Evolutionary conservation across 768 basidiomycete species (phyloP).

Genomic region (Termitomyces sp.): DNA sequence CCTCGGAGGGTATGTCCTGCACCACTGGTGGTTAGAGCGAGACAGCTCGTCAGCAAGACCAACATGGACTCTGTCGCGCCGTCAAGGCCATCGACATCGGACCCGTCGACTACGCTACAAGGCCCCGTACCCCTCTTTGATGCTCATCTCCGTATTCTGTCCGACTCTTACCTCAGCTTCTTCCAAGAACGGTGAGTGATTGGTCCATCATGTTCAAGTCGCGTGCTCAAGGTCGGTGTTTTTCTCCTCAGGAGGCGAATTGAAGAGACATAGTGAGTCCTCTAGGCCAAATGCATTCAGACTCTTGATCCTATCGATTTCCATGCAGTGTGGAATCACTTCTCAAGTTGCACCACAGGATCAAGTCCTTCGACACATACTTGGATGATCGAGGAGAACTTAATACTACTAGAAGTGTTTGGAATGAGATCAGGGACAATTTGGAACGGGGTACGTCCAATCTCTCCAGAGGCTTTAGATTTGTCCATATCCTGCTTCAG

Average conservation of each 20-base stretch:
- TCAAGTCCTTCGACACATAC: conserved; percentile 64
- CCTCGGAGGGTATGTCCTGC: conserved; percentile 6
- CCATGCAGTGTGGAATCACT: conserved; percentile 68
- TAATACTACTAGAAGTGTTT: conserved; percentile 67
- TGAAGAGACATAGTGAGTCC: conserved; percentile 79
- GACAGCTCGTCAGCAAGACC: conserved; percentile 13
- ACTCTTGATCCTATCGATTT: conserved; percentile 9
- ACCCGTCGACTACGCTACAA: conserved; percentile 29
- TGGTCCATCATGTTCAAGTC: conserved; percentile 11
- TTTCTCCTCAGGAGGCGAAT: conserved; percentile 66
- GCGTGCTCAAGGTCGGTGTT: conserved; percentile 20
- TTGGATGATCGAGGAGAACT: conserved; percentile 72
- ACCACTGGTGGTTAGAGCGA: conserved; percentile 1
- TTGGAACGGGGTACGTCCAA: conserved; percentile 66
- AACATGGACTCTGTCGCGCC: conserved; percentile 35
- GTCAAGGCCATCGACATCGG: conserved; percentile 40
- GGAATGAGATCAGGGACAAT: conserved; percentile 84
- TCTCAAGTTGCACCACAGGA: conserved; percentile 67
- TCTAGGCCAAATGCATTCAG: neutral
- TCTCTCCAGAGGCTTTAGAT: neutral
- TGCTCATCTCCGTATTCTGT: conserved; percentile 61
- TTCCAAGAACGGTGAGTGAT: conserved; percentile 76
- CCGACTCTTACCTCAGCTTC: conserved; percentile 79
- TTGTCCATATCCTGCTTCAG: conserved; percentile 36
- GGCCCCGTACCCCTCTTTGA: conserved; percentile 75